Evolutionary conservation across 768 basidiomycete genomes (phyloP).

Genomic region (Dacryopinax primogenitus): DNA sequence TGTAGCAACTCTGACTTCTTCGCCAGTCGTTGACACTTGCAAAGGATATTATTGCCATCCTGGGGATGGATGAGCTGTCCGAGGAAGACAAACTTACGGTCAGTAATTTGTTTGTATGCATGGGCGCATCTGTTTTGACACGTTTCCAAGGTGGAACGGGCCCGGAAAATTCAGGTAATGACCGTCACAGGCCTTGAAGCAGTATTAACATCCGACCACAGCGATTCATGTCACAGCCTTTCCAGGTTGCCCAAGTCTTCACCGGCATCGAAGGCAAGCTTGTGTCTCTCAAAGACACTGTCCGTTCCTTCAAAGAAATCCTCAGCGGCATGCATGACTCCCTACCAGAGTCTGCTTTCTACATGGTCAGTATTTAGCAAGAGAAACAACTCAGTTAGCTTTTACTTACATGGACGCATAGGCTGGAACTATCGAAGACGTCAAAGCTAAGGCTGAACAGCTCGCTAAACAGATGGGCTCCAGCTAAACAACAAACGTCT

Average conservation of each 20-base stretch:
- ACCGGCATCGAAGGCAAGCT: conserved; percentile 98
- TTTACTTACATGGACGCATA: conserved; percentile 18
- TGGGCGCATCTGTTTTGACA: neutral
- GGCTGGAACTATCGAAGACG: conserved; percentile 92
- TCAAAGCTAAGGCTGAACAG: conserved; percentile 93
- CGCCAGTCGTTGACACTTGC: neutral
- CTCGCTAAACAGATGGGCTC: conserved; percentile 80
- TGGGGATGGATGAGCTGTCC: conserved; percentile 99
- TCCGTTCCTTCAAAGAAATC: conserved; percentile 97
- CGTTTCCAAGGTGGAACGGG: conserved; percentile 51
- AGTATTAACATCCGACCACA: conserved; percentile 21
- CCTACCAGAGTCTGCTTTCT: conserved; percentile 94
- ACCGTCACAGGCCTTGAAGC: neutral
- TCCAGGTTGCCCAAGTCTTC: conserved; percentile 99
- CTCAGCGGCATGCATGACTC: conserved; percentile 76
- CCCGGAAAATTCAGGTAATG: conserved; percentile 77
- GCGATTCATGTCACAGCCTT: conserved; percentile 99
- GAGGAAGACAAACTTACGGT: conserved; percentile 98
- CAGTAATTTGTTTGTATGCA: neutral
- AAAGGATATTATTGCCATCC: conserved; percentile 95
- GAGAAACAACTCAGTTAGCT: neutral
- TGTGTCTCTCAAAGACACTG: conserved; percentile 88
- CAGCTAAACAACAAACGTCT: neutral
- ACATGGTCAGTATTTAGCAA: conserved; percentile 54
- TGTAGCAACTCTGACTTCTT: neutral